Base-by-base conservation (phyloP, 2,329 filamentous ascomycete species). In the Fusarium abutilonis region DNA sequence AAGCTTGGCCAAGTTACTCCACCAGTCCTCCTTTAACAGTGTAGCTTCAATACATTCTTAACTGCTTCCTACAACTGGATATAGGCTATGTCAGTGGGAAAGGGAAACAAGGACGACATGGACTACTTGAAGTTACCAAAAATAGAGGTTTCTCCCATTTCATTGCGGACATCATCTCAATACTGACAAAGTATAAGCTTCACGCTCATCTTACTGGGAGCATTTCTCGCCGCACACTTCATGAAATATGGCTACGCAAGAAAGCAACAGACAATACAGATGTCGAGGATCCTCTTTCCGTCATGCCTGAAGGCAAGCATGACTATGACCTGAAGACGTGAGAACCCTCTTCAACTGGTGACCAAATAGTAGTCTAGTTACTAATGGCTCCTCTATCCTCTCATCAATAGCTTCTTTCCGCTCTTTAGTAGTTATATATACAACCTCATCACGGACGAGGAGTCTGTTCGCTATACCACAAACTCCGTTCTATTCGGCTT, bases 401-500 rank as follows among this genome's bases (percentile, higher is more conserved):
- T 35, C 29, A 23, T 3, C 17, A 11, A 66, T 45, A 89, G 89
- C 36, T 92, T 93, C 82, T 93, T 93, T 71, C 87, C 87, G 3
- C 81, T 93, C 14, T 94, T 94, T 77, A 89, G 87, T 23, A 88
- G 83, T 39, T 92, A 92, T 73, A 94, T 93, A 66, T 94, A 95
- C 77, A 82, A 84, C 56, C 86, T 96, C 32, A 83, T 90, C 76
- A 86, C 86, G 69, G 86, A 90, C 67, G 75, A 81, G 10, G 74
- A 80, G 4, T 86, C 86, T 63, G 77, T 92, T 43, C 78, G 77
- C 36, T 82, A 85, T 67, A 86, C 89, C 23, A 92, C 90, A 1
- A 78, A 76, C 38, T 82, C 84, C 6, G 90, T 93, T 40, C 80
- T 92, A 7, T 59, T 77, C 17, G 83, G 87, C 67, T 96, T 95